Evolutionary conservation across 1,284 basidiomycete species (phyloP).

Genomic region (Trametes pubescens): DNA sequence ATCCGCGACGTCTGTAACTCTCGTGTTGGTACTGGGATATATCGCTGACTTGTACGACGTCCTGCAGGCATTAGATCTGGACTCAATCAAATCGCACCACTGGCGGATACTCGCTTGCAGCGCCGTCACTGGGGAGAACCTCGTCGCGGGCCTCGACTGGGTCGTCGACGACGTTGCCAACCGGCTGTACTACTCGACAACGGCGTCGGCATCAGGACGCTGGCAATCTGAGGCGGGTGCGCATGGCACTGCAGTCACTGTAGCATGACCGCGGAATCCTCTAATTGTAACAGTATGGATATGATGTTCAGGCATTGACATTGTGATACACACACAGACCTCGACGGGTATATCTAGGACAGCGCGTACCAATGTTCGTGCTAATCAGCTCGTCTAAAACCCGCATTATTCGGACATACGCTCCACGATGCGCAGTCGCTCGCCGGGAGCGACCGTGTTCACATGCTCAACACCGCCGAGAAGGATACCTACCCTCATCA

Average conservation of each 20-base stretch:
- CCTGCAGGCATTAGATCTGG: slow-evolving; percentile 77
- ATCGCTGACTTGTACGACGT: slow-evolving; percentile 6
- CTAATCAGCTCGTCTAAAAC: not conserved
- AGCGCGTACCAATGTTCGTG: not conserved
- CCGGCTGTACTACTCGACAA: slow-evolving; percentile 70
- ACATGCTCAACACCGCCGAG: slow-evolving; percentile 71
- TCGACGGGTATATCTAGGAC: not conserved
- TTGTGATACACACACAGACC: not conserved
- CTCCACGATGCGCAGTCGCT: slow-evolving; percentile 30
- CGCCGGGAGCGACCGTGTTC: slow-evolving; percentile 26
- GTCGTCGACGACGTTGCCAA: slow-evolving; percentile 91
- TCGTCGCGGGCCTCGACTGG: slow-evolving; percentile 92
- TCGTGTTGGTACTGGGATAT: slow-evolving; percentile 16
- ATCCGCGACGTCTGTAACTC: slow-evolving; percentile 76
- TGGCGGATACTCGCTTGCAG: slow-evolving; percentile 95
- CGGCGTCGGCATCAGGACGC: slow-evolving; percentile 17
- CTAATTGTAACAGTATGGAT: slow-evolving; percentile 4
- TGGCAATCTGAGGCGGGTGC: slow-evolving; percentile 16
- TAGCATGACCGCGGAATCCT: slow-evolving; percentile 6
- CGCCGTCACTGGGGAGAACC: slow-evolving; percentile 88
- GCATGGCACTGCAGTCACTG: slow-evolving; percentile 4
- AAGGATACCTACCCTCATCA: slow-evolving; percentile 85
- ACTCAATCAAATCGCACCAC: slow-evolving; percentile 82
- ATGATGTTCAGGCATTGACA: not conserved
- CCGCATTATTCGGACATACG: not conserved